Base-by-base conservation (phyloP, 208 protist species). In the Wallacemonas sp. region DNA sequence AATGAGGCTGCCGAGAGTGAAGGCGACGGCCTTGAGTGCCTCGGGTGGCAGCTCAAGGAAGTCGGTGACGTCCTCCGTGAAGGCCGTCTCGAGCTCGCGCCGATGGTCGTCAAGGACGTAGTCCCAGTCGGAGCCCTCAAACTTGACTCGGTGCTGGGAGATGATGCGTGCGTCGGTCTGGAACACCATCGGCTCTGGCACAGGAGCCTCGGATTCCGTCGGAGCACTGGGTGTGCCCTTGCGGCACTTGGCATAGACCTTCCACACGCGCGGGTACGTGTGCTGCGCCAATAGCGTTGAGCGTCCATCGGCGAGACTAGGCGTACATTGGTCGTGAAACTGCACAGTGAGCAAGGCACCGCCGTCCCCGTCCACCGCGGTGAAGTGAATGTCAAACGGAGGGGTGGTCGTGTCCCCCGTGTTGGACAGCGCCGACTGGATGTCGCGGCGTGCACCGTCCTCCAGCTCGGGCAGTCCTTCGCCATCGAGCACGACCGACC, bases 101-200 rank as follows among this genome's bases (percentile, higher is more conserved):
- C 50, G 70, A 25, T 69, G 65, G 22, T 61, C 33, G 18, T 76
- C 54, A 4, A 73, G 41, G 38, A 82, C 72, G 42, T 59, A 42
- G n/a, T 44, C 64, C 76, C 79, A 87, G n/a, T 68, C 61, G 5
- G 74, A 61, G 18, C 85, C 81, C 3, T 81, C 61, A 33, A 87
- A 76, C 22, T 55, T 39, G 5, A 83, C 76, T 46, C 74, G 65
- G 69, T 86, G 85, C 11, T 44, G 67, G 11, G 72, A 86, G 12
- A 76, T 71, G 2, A 16, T 32, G 26, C 33, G 20, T 5, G 38
- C 55, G 32, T 55, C 49, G 31, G 29, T 59, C 20, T 59, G 52
- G 32, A 59, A 31, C 7, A 59, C 52, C 52, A 59, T 59, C 20
- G 45, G 50, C 65, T 42, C 46, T 25, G 50, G 29, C 46, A 61